phyloP scores from a whole-genome alignment of 2,329 filamentous ascomycete genomes.

The Arthrinium phaeospermum region DNA sequence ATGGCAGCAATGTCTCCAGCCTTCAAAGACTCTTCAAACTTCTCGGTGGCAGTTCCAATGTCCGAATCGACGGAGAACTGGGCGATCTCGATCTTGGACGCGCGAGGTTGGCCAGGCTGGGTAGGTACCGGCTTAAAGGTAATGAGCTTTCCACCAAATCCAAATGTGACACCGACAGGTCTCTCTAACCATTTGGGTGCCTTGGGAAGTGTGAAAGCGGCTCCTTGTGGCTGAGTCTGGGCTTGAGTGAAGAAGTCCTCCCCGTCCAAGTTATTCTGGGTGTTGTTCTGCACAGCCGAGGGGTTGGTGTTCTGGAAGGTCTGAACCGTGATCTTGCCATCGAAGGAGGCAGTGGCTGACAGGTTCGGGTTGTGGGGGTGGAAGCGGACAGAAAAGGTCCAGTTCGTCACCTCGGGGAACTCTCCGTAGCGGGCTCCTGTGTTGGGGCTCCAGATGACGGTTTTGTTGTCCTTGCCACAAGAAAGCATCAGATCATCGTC shows the following conservation, averaged over 20 bases:
- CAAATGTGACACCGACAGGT: constrained; percentile 86
- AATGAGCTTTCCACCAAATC: constrained; percentile 92
- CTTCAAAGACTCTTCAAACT: constrained; percentile 83
- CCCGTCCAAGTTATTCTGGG: constrained; percentile 77
- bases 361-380: constrained; percentile 92
- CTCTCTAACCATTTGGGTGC: constrained; percentile 91
- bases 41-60: constrained; percentile 82
- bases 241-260: constrained; percentile 97
- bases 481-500: constrained; percentile 89
- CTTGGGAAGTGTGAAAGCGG: constrained; percentile 84
- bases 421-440: constrained; percentile 88
- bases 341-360: constrained; percentile 94
- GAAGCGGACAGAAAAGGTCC: constrained; percentile 96
- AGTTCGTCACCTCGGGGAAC: constrained; percentile 97
- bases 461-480: constrained; percentile 95
- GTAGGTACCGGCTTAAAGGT: constrained; percentile 67
- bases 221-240: constrained; percentile 87
- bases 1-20: constrained; percentile 79
- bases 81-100: constrained; percentile 82
- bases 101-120: constrained; percentile 66
- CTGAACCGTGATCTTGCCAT: constrained; percentile 93
- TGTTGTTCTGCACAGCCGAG: constrained; percentile 68
- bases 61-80: constrained; percentile 88
- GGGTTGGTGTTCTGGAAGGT: constrained; percentile 93
- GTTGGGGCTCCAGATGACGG: constrained; percentile 94